These are phyloP conservation scores for Herpetomonas samuelpessoai DNA, from an alignment of 208 protist genomes.

Conservation along the genomic window DNA sequence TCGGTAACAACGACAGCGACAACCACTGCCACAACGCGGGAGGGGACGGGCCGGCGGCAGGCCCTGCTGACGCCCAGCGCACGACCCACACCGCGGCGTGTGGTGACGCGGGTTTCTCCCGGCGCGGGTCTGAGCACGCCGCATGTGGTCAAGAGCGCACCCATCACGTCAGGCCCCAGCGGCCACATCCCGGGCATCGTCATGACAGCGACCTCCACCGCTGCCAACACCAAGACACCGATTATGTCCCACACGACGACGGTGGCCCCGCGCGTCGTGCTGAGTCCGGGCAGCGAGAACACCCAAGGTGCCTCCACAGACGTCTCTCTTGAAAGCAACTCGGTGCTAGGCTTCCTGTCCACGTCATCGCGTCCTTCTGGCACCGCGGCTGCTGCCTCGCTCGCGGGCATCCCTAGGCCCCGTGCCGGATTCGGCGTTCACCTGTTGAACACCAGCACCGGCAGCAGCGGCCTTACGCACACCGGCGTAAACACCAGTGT, in stretches of 20 bases:
- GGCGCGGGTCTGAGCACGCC: too few species aligned
- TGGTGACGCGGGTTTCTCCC: conserved; percentile 48
- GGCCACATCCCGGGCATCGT: too few species aligned
- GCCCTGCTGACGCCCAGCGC: conserved; percentile 66
- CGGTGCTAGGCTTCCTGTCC: conserved; percentile 4
- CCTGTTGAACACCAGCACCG: neutral
- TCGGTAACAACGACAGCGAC: neutral
- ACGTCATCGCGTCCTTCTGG: conserved; percentile 11
- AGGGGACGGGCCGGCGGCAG: conserved; percentile 19
- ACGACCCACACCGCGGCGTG: conserved; percentile 68
- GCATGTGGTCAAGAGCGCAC: too few species aligned
- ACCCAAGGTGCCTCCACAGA: conserved; percentile 49
- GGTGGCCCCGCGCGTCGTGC: conserved; percentile 31
- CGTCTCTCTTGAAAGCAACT: conserved; percentile 37
- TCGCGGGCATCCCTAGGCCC: neutral
- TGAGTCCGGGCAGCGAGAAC: conserved; percentile 38
- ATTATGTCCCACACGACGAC: conserved; percentile 3
- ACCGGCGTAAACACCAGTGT: neutral
- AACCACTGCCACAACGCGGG: conserved; percentile 2
- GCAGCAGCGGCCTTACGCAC: neutral
- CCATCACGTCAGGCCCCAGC: too few species aligned
- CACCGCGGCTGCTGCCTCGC: neutral
- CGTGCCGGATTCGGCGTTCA: too few species aligned
- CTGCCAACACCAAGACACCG: neutral
- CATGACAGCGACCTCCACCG: neutral